These are phyloP conservation scores for Lachnellula suecica DNA, from an alignment of 2,329 filamentous ascomycete species.

Conservation along the genomic window DNA sequence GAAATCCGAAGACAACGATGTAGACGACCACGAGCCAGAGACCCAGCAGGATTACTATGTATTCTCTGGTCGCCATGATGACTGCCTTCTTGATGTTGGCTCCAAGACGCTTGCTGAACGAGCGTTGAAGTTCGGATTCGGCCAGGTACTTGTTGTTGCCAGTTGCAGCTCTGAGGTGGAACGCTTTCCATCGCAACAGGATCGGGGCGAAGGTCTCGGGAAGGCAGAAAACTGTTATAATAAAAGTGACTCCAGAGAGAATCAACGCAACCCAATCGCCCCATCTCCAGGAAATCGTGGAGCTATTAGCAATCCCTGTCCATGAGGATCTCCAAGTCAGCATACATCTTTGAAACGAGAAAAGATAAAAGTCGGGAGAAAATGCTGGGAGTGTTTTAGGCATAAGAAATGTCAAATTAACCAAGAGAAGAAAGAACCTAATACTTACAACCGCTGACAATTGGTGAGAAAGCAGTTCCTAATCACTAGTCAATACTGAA, in stretches of 20 bases:
- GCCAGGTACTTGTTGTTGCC: background rate
- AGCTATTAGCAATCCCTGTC: background rate
- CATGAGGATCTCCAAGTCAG: too few relatives aligned
- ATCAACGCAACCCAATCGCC: background rate
- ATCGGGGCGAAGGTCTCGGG: background rate
- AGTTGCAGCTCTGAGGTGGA: background rate
- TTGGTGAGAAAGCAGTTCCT: background rate
- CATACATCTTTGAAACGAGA: too few relatives aligned
- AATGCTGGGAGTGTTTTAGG: too few relatives aligned
- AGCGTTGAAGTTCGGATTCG: background rate
- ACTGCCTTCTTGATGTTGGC: background rate
- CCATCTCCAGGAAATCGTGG: background rate
- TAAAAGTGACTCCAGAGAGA: background rate
- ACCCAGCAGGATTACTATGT: background rate
- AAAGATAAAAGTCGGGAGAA: too few relatives aligned
- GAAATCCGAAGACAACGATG: background rate
- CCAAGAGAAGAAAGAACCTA: too few relatives aligned
- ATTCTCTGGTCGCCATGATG: background rate
- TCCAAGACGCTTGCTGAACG: background rate
- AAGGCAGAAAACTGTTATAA: background rate
- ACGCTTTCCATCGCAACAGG: background rate
- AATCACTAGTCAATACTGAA: too few relatives aligned
- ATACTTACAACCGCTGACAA: background rate
- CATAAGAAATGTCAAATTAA: too few relatives aligned
- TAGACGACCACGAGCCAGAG: background rate